Evolutionary conservation across 768 basidiomycete species (phyloP), one percentile per base, ranked within the genome.

Genomic region (Cyathus striatus): DNA sequence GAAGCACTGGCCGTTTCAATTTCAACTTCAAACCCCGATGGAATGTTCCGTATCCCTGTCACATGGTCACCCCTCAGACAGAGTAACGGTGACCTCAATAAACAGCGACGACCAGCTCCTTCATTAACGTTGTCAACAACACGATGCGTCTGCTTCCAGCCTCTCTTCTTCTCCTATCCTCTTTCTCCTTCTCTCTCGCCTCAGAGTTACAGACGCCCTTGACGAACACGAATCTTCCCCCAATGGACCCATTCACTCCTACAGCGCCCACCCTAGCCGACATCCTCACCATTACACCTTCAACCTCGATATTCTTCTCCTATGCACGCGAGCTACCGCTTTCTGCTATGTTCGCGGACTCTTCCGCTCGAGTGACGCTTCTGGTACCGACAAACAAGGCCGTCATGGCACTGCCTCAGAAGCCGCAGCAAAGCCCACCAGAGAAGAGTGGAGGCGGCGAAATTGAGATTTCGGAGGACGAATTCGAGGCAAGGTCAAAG

Each of bases 321-420:
- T 91, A 91, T 57, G 84, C 86, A 3, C 74, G 88, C 5, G 88
- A 90, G 53, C 66, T 81, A 2, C 70, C 77, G 50, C 50, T 83
- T n/a, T 82, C 80, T 55, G 53, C 57, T 23, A 65, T 69, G 7
- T 74, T 91, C 39, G 55, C 60, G 14, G 63, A 71, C 24, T 42
- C 56, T 5, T 43, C 43, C n/a, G 43, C 54, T 2, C 67, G 60
- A 5, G 60, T 67, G 42, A 90, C 90, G 0, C 41, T 94, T 7
- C 72, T 95, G 33, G 90, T 83, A 4, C 91, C 91, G 1, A 88
- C 86, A 20, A 93, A 95, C 62, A 87, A 84, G 60, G 91, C 90
- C 6, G 79, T 93, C 13, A 89, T 91, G 78, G 81, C 82, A 3
- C 65, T 92, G 41, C 59, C 80, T 2, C 66, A 80, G 54, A 92